Base-by-base conservation (phyloP, 148 eudicot species). In the Limonium bicolor region DNA sequence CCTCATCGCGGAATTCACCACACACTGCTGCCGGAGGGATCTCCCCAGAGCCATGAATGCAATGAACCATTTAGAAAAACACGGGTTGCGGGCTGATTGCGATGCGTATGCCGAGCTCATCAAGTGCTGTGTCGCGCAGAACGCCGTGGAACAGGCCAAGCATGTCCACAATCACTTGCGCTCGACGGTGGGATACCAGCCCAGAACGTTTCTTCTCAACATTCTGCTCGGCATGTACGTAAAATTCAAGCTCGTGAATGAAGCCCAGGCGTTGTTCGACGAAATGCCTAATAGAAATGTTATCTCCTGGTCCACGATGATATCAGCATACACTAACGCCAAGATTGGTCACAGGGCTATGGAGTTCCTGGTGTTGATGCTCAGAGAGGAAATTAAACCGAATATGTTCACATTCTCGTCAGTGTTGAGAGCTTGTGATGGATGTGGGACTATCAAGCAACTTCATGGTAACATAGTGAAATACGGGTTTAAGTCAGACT, bases 381-480 rank as follows among this genome's bases (percentile, higher is more conserved):
- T 57, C 26, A 23, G 68, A 42, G 71, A 70, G 8, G 55, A 60
- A 1, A 58, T 65, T 14, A 30, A 4, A 2, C 76, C 76, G 6
- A 70, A 70, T 58, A 61, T 70, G 76, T 70, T 53, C 48, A 70
- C 76, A 10, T 70, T 42, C 4, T 70, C 76, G 12, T 50, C 76
- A 10, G 64, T 70, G 45, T 58, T 70, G 55, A 61, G 76, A 51
- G 67, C 68, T 25, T 65, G 67, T 53, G 65, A 61, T 45, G 68
- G 67, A 45, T 35, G 65, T 24, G 31, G 36, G 50, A 70, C 22
- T 27, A 60, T 70, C 22, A 54, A 51, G 45, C 67, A 61, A 61
- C 41, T 70, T 41, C 76, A 70, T 54, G 56, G 76, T 54, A 25
- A 68, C 38, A 48, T 65, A 24, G 33, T 53, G 1, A 70, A 65